phyloP scores from a whole-genome alignment of 2,329 filamentous ascomycete genomes.

The Pseudocercospora pini-densiflorae region DNA sequence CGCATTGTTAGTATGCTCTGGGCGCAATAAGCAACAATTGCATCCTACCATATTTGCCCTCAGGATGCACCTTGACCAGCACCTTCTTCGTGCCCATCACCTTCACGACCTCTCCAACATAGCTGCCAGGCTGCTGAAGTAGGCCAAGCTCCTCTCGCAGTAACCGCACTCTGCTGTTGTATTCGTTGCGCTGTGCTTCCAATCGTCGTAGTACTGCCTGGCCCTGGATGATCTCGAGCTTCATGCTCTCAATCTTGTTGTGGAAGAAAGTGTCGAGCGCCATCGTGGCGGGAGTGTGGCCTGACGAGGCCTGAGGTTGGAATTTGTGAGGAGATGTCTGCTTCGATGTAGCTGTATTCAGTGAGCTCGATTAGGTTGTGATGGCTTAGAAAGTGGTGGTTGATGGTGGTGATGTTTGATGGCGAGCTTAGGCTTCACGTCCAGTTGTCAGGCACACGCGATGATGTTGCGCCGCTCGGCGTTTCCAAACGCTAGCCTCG shows the following conservation, averaged over 20 bases:
- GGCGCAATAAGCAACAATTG: background rate
- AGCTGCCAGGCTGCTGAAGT: slow-evolving; percentile 95
- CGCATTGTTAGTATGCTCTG: slow-evolving; percentile 1
- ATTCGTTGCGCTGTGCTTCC: slow-evolving; percentile 98
- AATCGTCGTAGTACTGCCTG: slow-evolving; percentile 93
- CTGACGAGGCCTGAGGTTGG: slow-evolving; percentile 5
- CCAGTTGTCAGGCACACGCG: slow-evolving; percentile 1
- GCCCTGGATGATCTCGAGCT: slow-evolving; percentile 99
- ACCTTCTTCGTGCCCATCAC: slow-evolving; percentile 99
- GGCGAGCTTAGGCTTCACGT: slow-evolving; percentile 17
- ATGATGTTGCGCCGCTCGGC: background rate
- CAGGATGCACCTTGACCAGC: slow-evolving; percentile 96
- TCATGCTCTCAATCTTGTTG: slow-evolving; percentile 99
- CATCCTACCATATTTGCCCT: slow-evolving; percentile 94
- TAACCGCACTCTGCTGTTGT: slow-evolving; percentile 96
- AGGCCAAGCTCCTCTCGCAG: slow-evolving; percentile 93
- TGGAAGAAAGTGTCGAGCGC: slow-evolving; percentile 99
- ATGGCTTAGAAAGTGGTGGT: slow-evolving; percentile 8
- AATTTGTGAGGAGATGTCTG: background rate
- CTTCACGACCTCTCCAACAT: slow-evolving; percentile 99
- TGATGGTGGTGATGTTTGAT: slow-evolving; percentile 7
- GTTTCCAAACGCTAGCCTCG: background rate
- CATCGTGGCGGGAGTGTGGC: slow-evolving; percentile 64
- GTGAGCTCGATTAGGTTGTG: background rate
- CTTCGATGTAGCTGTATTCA: background rate